Evolutionary conservation across 2,329 filamentous ascomycete species (phyloP), one percentile per base, ranked within the genome.

Genomic region (Rhynchosporium agropyri): DNA sequence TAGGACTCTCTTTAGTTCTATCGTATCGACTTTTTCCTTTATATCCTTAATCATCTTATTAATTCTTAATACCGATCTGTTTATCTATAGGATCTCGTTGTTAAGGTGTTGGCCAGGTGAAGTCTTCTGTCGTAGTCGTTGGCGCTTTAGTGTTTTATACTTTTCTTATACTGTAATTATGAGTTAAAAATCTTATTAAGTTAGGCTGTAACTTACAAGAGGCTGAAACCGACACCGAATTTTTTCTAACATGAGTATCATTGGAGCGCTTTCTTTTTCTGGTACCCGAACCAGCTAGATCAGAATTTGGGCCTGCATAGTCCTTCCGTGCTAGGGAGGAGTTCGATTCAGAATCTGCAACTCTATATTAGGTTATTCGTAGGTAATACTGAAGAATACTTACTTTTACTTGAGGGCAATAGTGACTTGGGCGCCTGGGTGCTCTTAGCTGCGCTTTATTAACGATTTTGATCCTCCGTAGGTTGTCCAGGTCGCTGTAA

Each of bases 1-100:
- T 12, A 15, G n/a, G 33, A 42, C 42, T 43, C 20, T 61, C 42
- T 40, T 61, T 12, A 9, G 4, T 28, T 36, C 20, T 42, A 54
- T 61, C 20, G 20, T 26, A 13, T 43, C 48, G 15, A 61, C 36
- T 55, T 61, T 38, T 61, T 20, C 29, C 3, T 61, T 28, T 13
- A 13, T 48, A 8, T 61, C 49, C 20, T 55, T 38, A 36, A 61
- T 53, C 4, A 54, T 51, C 29, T 50, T 50, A 1, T 50, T 12
- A 50, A 50, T 50, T 13, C 13, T 50, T 51, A 15, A 51, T 8
- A 51, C 49, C 15, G 31, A 51, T 51, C 15, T 13, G 49, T 31
- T 51, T 4, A 51, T 51, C 31, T 12, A 51, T 36, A 36, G 15
- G 31, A 51, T 36, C 33, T 51, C 31, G 31, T 51, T 20, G 29